A percentile compares a stretch with the other conserved stretches of the same genome.
Conservation (phyloP, 2,329 filamentous ascomycete genomes). For the Verticillium albo-atrum region DNA sequence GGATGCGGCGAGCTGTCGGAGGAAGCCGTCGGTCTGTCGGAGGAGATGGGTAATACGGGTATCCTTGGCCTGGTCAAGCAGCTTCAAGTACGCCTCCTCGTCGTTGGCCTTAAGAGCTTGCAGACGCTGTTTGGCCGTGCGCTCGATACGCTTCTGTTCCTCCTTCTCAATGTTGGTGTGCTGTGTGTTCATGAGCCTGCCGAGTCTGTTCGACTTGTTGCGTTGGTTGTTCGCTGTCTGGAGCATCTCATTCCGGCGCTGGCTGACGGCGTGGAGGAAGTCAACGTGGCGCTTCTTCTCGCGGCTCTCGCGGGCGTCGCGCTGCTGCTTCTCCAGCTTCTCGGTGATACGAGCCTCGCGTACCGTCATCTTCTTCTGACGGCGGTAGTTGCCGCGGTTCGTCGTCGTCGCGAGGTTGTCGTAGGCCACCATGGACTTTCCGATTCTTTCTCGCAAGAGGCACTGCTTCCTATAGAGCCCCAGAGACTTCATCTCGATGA, state of each 20-base stretch:
- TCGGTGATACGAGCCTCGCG: slow-evolving; percentile 95
- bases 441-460: slow-evolving; percentile 78
- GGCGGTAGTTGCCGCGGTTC: slow-evolving; percentile 83
- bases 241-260: slow-evolving; percentile 74
- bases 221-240: slow-evolving; percentile 63
- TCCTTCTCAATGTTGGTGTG: slow-evolving; percentile 98
- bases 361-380: slow-evolving; percentile 95
- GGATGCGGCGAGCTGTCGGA: slow-evolving; percentile 90
- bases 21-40: slow-evolving; percentile 94
- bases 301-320: slow-evolving; percentile 89
- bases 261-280: slow-evolving; percentile 81
- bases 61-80: slow-evolving; percentile 97
- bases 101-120: slow-evolving; percentile 98
- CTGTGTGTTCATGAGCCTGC: slow-evolving; percentile 81
- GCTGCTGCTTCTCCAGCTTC: slow-evolving; percentile 98
- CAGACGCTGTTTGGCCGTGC: slow-evolving; percentile 98
- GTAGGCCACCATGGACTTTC: slow-evolving; percentile 88
- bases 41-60: slow-evolving; percentile 97
- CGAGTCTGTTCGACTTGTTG: slow-evolving; percentile 77
- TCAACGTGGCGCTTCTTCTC: slow-evolving; percentile 98
- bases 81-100: slow-evolving; percentile 96
- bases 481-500: slow-evolving; percentile 94
- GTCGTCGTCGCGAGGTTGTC: slow-evolving; percentile 97
- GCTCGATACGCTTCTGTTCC: slow-evolving; percentile 96
- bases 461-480: slow-evolving; percentile 85